Evolutionary conservation across 805 yeast species (phyloP), one percentile per base, ranked within the genome.

Genomic region (Dipodascopsis uninucleata): DNA sequence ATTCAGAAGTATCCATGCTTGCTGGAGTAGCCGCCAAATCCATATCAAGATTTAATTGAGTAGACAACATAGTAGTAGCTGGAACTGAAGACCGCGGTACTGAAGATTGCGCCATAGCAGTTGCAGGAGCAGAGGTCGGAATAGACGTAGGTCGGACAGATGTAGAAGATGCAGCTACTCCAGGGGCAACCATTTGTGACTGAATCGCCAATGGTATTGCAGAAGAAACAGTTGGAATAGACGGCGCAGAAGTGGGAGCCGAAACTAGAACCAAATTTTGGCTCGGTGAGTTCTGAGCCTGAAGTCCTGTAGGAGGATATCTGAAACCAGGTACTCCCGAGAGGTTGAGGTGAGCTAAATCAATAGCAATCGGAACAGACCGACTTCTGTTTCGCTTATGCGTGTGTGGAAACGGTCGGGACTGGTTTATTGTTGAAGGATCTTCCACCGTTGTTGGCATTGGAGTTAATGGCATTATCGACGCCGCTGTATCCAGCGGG

Each of bases 321-420:
- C 34, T 8, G 31, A 28, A 39, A n/a, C 37, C 43, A 12, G 44
- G 32, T 14, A 28, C 21, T n/a, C 29, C 24, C 4, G 26, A 21
- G 12, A 39, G 32, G 4, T 22, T 26, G n/a, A 44, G 41, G 20
- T 47, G 43, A 22, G 52, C 36, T 25, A 42, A 47, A 25, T 50
- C 55, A 14, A 50, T 39, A 12, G 38, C 43, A 7, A 36, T 52
- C 4, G 55, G 55, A 12, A 50, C 55, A 2, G 55, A 50, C 9
- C 55, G 37, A 31, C 54, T 49, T 18, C 55, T 33, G 17, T 51
- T 50, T 8, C 55, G 48, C 14, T 49, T 36, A 22, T 50, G 55
- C 3, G 47, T 33, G 14, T 14, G 25, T 14, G 22, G 45, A 17
- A 43, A 16, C 5, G 26, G 36, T 23, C 20, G 16, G 25, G n/a